Conservation (phyloP, 2,329 filamentous ascomycete species). For the Exserohilum turcica region DNA sequence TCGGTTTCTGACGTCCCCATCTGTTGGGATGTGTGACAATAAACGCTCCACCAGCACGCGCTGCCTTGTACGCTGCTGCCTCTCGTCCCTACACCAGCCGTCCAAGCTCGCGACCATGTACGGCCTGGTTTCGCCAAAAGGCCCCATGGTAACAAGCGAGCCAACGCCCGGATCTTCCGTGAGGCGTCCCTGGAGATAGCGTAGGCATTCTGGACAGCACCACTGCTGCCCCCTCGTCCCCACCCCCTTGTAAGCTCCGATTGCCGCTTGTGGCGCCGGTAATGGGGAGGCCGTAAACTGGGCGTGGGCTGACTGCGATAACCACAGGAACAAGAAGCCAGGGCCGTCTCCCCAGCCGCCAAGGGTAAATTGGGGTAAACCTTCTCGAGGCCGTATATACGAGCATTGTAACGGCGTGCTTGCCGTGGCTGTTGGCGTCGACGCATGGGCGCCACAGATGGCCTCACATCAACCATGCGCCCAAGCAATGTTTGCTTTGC, state of each 20-base stretch:
- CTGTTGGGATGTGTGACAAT: background rate
- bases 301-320: slow-evolving; percentile 20
- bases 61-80: background rate
- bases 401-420: slow-evolving; percentile 18
- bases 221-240: background rate
- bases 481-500: slow-evolving; percentile 16
- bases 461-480: slow-evolving; percentile 24
- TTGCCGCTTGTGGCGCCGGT: slow-evolving; percentile 23
- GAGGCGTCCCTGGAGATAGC: slow-evolving; percentile 12
- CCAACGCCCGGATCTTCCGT: slow-evolving; percentile 5
- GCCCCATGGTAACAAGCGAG: slow-evolving; percentile 15
- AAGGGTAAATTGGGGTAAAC: background rate
- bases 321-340: slow-evolving; percentile 9
- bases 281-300: slow-evolving; percentile 28
- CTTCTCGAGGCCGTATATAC: slow-evolving; percentile 4
- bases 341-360: slow-evolving; percentile 15
- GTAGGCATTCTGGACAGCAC: slow-evolving; percentile 11
- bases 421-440: slow-evolving; percentile 2
- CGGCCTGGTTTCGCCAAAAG: slow-evolving; percentile 17
- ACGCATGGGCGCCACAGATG: slow-evolving; percentile 16
- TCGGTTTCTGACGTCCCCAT: background rate
- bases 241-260: slow-evolving; percentile 20
- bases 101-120: slow-evolving; percentile 7
- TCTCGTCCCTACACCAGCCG: slow-evolving; percentile 4
- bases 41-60: background rate